Conservation (phyloP, 139 green algal genomes). For the Desmodesmus armatus region DNA sequence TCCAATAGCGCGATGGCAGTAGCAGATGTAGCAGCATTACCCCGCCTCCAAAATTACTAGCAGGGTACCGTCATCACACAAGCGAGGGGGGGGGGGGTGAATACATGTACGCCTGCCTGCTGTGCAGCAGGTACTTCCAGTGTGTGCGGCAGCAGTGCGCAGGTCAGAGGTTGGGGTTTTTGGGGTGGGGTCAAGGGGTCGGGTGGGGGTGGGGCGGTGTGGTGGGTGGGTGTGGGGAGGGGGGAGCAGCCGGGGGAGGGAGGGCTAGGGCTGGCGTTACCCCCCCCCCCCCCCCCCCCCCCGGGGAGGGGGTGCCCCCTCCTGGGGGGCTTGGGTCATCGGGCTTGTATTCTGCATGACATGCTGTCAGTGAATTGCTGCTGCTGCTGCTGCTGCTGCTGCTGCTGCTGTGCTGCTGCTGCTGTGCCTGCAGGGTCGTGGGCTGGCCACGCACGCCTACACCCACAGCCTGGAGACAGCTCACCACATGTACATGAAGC, state of each 20-base stretch:
- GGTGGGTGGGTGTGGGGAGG: too few species aligned
- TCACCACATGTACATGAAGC: constrained; percentile 99
- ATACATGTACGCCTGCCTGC: background rate
- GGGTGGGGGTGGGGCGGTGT: too few species aligned
- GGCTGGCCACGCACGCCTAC: constrained; percentile 91
- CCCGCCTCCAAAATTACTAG: too few species aligned
- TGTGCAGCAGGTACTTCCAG: background rate
- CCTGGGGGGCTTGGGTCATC: too few species aligned
- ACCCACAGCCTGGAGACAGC: constrained; percentile 91
- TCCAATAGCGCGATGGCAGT: background rate
- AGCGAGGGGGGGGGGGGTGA: too few species aligned
- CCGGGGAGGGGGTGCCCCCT: too few species aligned
- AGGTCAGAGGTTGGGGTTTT: too few species aligned
- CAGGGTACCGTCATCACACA: background rate
- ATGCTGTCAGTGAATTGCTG: background rate
- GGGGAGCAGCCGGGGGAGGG: too few species aligned
- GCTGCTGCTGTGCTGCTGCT: constrained; percentile 14
- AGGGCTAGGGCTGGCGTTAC: too few species aligned
- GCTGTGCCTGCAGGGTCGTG: constrained; percentile 77
- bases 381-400: constrained; percentile 12
- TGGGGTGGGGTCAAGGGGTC: too few species aligned
- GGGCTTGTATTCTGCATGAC: too few species aligned
- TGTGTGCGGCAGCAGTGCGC: background rate
- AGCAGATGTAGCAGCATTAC: constrained; percentile 7
- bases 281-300: too few species aligned